phyloP scores from a whole-genome alignment of 2,329 filamentous ascomycete species.

The Cryoendolithus antarcticus region DNA sequence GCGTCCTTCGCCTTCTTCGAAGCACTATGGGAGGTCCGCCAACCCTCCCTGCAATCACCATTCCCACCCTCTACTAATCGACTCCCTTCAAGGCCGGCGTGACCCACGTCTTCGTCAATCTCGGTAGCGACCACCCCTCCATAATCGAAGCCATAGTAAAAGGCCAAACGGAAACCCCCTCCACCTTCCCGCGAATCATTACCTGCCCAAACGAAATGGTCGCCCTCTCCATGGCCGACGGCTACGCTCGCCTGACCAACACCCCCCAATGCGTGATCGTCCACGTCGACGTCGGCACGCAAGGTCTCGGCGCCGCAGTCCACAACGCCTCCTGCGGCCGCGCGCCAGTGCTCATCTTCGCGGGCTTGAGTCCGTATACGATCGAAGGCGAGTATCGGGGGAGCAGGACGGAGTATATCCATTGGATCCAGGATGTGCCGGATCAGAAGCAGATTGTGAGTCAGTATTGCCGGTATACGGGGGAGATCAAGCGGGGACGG shows the following conservation, averaged over 20 bases:
- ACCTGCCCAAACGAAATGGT: slow-evolving; percentile 83
- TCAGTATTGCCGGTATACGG: slow-evolving; percentile 76
- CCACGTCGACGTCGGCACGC: slow-evolving; percentile 72
- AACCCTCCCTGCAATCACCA: slow-evolving; percentile 2
- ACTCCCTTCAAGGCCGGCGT: slow-evolving; percentile 36
- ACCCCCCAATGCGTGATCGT: slow-evolving; percentile 67
- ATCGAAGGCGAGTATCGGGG: slow-evolving; percentile 66
- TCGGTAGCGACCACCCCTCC: slow-evolving; percentile 61
- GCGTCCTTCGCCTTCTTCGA: slow-evolving; percentile 75
- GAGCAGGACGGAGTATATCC: slow-evolving; percentile 70
- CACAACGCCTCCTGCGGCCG: slow-evolving; percentile 68
- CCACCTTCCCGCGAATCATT: slow-evolving; percentile 58
- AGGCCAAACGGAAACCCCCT: slow-evolving; percentile 54
- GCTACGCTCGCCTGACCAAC: slow-evolving; percentile 59
- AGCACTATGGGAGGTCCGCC: slow-evolving; percentile 55
- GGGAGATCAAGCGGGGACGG: slow-evolving; percentile 69
- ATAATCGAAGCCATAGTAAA: slow-evolving; percentile 74
- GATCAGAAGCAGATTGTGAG: slow-evolving; percentile 69
- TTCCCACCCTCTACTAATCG: neutral
- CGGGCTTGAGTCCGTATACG: slow-evolving; percentile 64
- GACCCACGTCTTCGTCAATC: slow-evolving; percentile 51
- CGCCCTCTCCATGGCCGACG: slow-evolving; percentile 65
- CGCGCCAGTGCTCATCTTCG: slow-evolving; percentile 65
- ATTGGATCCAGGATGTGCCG: slow-evolving; percentile 76
- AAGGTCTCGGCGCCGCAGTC: slow-evolving; percentile 63